These are phyloP conservation scores for Aspergillus ruber DNA, from an alignment of 2,329 filamentous ascomycete genomes.

Conservation along the genomic window DNA sequence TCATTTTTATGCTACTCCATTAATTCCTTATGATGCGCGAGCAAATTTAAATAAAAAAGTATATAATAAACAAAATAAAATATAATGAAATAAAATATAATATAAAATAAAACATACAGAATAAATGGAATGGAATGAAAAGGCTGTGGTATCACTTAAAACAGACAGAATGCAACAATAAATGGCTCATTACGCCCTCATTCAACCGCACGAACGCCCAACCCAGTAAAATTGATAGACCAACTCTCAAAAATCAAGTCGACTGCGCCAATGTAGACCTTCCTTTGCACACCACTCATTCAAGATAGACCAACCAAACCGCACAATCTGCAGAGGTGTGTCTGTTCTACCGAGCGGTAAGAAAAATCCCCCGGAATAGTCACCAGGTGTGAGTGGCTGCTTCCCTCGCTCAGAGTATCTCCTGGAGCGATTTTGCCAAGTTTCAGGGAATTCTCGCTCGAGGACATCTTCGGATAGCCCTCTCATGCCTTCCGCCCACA, in stretches of 20 bases:
- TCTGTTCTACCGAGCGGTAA: slow-evolving; percentile 40
- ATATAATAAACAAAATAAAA: no score
- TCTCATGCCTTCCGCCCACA: slow-evolving; percentile 40
- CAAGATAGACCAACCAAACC: slow-evolving; percentile 40
- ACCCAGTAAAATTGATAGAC: background rate
- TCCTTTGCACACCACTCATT: slow-evolving; percentile 43
- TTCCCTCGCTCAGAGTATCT: slow-evolving; percentile 32
- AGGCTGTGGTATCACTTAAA: background rate
- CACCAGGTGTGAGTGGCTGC: slow-evolving; percentile 25
- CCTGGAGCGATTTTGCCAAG: slow-evolving; percentile 37
- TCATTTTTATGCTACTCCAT: no score
- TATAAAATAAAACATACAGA: no score
- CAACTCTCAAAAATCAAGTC: slow-evolving; percentile 30
- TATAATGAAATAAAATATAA: no score
- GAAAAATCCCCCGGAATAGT: slow-evolving; percentile 34
- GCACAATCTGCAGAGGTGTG: slow-evolving; percentile 39
- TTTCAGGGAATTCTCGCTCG: slow-evolving; percentile 36
- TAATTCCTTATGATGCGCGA: no score
- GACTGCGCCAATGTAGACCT: slow-evolving; percentile 38
- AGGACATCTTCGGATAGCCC: slow-evolving; percentile 37
- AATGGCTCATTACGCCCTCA: slow-evolving; percentile 2
- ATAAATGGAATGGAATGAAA: background rate
- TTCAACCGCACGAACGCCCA: background rate
- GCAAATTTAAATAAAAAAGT: no score
- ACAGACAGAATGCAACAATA: background rate